Evolutionary conservation across 108 stramenopile genomes (phyloP).

Genomic region (Cylindrotheca fusiformis): DNA sequence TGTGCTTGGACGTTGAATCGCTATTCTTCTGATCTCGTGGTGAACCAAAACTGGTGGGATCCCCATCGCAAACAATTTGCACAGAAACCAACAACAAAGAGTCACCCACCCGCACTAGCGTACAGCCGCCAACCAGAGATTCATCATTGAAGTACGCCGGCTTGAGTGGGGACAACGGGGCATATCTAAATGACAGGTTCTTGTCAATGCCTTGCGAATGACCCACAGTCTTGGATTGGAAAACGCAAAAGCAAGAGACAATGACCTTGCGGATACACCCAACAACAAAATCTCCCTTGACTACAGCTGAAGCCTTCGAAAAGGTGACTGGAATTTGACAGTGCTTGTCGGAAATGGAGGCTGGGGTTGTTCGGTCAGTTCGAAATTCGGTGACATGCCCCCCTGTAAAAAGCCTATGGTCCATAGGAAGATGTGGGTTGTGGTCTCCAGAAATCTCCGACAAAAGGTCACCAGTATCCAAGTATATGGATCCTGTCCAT

Average conservation of each 20-base stretch:
- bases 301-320: neutral
- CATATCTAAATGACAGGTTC: too few relatives aligned
- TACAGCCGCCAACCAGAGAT: neutral
- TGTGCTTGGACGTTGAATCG: too few relatives aligned
- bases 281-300: conserved; percentile 25
- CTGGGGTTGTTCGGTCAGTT: neutral
- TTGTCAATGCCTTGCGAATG: neutral
- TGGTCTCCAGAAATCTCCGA: too few relatives aligned
- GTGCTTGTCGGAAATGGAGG: conserved; percentile 11
- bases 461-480: conserved; percentile 5
- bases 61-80: neutral
- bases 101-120: conserved; percentile 3
- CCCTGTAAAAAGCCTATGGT: neutral
- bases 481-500: conserved; percentile 28
- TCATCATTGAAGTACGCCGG: neutral
- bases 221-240: neutral
- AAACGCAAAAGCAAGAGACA: conserved; percentile 56
- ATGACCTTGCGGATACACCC: conserved; percentile 34
- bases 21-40: neutral
- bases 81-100: conserved; percentile 6
- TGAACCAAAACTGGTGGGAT: neutral
- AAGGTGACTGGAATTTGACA: conserved; percentile 19
- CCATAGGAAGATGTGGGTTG: too few relatives aligned
- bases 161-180: conserved; percentile 4
- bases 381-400: neutral